These are phyloP conservation scores for Cladosporium oxysporum DNA, from an alignment of 2,329 filamentous ascomycete genomes.

Conservation along the genomic window DNA sequence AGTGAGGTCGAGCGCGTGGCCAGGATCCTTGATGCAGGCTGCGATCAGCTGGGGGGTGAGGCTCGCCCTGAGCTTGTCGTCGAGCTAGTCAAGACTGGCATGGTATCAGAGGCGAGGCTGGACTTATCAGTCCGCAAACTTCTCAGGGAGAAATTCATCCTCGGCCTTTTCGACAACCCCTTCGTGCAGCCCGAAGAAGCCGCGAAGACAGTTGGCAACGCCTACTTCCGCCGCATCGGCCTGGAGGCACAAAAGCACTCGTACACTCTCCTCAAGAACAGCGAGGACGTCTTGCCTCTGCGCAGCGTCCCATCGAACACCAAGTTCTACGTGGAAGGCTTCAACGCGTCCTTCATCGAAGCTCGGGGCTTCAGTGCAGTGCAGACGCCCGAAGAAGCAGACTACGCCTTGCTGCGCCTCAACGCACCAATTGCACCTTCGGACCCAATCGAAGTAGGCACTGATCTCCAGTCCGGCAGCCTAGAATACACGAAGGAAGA, in stretches of 20 bases:
- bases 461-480: constrained; percentile 46
- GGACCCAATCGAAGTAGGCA: constrained; percentile 40
- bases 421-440: constrained; percentile 44
- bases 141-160: constrained; percentile 53
- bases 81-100: background rate
- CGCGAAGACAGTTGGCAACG: constrained; percentile 45
- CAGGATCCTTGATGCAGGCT: constrained; percentile 52
- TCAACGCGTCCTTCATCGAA: constrained; percentile 38
- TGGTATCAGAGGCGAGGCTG: constrained; percentile 45
- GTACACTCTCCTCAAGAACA: constrained; percentile 42
- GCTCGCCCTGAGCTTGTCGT: constrained; percentile 41
- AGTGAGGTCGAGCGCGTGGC: constrained; percentile 45
- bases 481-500: constrained; percentile 47
- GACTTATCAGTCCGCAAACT: constrained; percentile 51
- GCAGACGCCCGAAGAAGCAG: constrained; percentile 41
- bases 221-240: constrained; percentile 44
- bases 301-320: constrained; percentile 21
- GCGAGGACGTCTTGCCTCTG: constrained; percentile 36
- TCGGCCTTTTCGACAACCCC: constrained; percentile 56
- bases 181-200: constrained; percentile 51
- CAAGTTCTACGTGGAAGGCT: constrained; percentile 41
- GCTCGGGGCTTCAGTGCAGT: constrained; percentile 40
- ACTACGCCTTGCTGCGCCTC: constrained; percentile 45
- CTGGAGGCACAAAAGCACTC: constrained; percentile 41
- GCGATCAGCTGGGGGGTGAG: constrained; percentile 57